A percentile compares a stretch with the other conserved stretches of the same genome.
phyloP scores from a whole-genome alignment of 345 rosid species.

The Salix viminalis region DNA sequence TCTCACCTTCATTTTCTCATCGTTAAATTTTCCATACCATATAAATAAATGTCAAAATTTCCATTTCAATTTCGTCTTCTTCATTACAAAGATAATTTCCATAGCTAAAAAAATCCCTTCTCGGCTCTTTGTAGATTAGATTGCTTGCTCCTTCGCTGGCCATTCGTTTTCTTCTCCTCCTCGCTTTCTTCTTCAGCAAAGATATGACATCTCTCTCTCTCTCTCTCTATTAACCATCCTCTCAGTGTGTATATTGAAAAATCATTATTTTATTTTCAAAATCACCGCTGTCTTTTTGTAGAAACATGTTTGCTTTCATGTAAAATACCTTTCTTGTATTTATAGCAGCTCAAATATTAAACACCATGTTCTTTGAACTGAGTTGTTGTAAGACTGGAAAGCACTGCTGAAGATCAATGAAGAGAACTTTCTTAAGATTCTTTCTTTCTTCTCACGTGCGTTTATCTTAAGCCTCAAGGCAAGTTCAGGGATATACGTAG shows the following conservation, averaged over 20 bases:
- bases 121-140: background rate
- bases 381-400: background rate
- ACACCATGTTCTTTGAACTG: background rate
- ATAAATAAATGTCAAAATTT: background rate
- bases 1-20: no score
- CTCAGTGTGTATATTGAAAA: background rate
- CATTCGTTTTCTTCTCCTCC: conserved; percentile 6
- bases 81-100: conserved; percentile 1
- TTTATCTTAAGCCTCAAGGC: background rate
- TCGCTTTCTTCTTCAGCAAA: background rate
- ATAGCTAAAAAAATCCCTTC: background rate
- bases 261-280: background rate
- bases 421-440: background rate
- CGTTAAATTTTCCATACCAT: no score
- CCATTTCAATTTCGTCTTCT: conserved; percentile 3
- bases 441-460: background rate
- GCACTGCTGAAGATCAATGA: background rate
- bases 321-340: background rate
- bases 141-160: conserved; percentile 24
- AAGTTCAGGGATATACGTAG: background rate
- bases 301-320: background rate
- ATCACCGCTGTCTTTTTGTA: background rate
- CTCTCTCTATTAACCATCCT: background rate
- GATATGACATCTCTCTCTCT: background rate
- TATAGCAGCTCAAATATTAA: background rate